These are phyloP conservation scores for Coriaria nepalensis DNA, from an alignment of 306 rosid genomes.

Conservation along the genomic window DNA sequence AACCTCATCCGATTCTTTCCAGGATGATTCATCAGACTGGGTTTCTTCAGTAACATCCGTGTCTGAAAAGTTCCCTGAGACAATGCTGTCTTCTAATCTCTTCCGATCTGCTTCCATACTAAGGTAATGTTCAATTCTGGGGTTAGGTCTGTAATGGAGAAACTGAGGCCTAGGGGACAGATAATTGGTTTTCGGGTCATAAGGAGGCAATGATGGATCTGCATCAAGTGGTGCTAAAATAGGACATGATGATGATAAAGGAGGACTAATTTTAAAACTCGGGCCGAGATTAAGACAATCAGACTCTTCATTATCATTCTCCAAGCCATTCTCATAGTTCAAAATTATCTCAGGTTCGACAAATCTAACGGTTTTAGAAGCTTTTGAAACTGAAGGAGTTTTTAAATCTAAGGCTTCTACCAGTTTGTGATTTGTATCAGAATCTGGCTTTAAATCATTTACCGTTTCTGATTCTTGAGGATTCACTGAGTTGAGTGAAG, in stretches of 20 bases:
- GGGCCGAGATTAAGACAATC: constrained; percentile 59
- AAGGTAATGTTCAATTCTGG: constrained; percentile 29
- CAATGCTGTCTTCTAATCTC: constrained; percentile 34
- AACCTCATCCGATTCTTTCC: constrained; percentile 39
- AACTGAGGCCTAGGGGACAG: constrained; percentile 82
- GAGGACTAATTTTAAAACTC: constrained; percentile 58
- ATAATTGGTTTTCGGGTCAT: constrained; percentile 71
- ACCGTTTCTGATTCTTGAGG: constrained; percentile 22
- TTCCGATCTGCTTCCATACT: constrained; percentile 19
- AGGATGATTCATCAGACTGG: constrained; percentile 29
- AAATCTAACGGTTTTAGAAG: constrained; percentile 15
- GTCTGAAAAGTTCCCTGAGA: constrained; percentile 41
- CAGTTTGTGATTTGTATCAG: background rate
- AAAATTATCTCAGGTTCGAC: constrained; percentile 4
- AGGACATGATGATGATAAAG: constrained; percentile 27
- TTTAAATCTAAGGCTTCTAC: constrained; percentile 12
- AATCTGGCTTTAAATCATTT: background rate
- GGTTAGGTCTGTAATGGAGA: constrained; percentile 63
- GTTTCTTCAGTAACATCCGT: constrained; percentile 43
- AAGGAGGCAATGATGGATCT: constrained; percentile 50
- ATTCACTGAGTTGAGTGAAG: constrained; percentile 32
- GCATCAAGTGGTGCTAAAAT: constrained; percentile 40
- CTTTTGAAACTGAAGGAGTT: constrained; percentile 15
- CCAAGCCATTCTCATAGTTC: constrained; percentile 2
- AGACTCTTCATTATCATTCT: constrained; percentile 20